Evolutionary conservation across 495 filamentous ascomycete genomes (phyloP).

Genomic region (Aspergillus nanangensis): DNA sequence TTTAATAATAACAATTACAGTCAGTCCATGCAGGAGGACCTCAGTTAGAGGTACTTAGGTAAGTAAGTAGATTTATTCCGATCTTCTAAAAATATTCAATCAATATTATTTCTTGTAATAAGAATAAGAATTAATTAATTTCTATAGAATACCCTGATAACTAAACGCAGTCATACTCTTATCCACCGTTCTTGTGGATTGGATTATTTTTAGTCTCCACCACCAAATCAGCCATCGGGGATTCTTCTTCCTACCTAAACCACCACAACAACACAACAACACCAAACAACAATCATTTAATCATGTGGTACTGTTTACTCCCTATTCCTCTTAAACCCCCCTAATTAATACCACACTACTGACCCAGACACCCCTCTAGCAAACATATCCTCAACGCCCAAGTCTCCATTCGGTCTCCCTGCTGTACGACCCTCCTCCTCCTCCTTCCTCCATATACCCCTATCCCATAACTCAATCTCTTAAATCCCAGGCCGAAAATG

Average conservation of each 20-base stretch:
- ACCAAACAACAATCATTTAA: no score
- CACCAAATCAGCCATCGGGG: no score
- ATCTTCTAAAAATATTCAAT: no score
- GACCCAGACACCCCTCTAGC: conserved; percentile 32
- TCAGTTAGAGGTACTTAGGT: neutral
- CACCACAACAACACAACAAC: no score
- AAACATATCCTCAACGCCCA: conserved; percentile 99
- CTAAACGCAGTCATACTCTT: neutral
- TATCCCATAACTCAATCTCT: neutral
- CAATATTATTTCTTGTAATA: no score
- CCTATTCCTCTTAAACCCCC: neutral
- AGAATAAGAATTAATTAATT: no score
- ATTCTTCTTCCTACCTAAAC: no score
- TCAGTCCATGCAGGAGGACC: neutral
- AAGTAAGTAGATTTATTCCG: no score
- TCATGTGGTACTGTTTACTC: conserved; percentile 8
- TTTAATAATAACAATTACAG: no score
- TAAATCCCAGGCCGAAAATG: conserved; percentile 74
- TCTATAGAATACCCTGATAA: neutral
- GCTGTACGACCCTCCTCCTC: conserved; percentile 58
- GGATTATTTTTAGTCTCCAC: conserved; percentile 8
- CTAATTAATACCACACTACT: conserved; percentile 3
- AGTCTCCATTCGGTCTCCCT: conserved; percentile 90
- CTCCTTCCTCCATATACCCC: neutral
- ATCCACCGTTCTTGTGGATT: neutral